Base-by-base conservation (phyloP, 1,139 yeast genomes). In the Geotrichum macrosporum region DNA sequence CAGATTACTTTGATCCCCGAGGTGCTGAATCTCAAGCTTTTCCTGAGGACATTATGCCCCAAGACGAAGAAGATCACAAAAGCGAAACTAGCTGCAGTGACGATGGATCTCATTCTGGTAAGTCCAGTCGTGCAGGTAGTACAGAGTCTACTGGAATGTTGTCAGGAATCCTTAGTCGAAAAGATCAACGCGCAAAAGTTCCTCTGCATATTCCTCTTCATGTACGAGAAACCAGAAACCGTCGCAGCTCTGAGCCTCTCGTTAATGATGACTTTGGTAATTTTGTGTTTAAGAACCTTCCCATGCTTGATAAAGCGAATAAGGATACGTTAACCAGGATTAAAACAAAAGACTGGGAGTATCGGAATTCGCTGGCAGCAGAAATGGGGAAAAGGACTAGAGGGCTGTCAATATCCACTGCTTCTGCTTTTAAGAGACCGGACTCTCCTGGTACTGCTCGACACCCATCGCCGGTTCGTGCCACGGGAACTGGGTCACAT, bases 221-320 rank as follows among this genome's bases (percentile, higher is more conserved):
- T 55, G 66, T 80, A 57, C 67, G 83, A 46, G 89, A 81, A 53
- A 92, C 58, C 74, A 84, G 46, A 72, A 84, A 63, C 71, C 56
- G 72, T 27, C 55, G 85, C 54, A 66, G 85, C 51, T 84, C 83
- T 45, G 96, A 87, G 53, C 67, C 75, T 2, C 51, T 53, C 6
- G 54, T 51, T 5, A 54, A 54, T 13, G 77, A 80, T 27, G 97
- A 89, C 57, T 94, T 92, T 74, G 99, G 99, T 0, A 82, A 94
- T 2, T 94, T 94, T 64, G 82, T 86, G 52, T 94, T 86, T 66
- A 75, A 96, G 57, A 94, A 94, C 62, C 69, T 94, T 53, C 81
- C 92, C 10, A 94, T 94, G 3, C 72, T 94, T 53, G 98, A 92
- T 58, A 85, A 84, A 59, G 97, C 96, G 15, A 94, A 94, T 60